A percentile compares a stretch with the other conserved stretches of the same genome.
phyloP scores from a whole-genome alignment of 83 land plant species.

The Larix sibirica region DNA sequence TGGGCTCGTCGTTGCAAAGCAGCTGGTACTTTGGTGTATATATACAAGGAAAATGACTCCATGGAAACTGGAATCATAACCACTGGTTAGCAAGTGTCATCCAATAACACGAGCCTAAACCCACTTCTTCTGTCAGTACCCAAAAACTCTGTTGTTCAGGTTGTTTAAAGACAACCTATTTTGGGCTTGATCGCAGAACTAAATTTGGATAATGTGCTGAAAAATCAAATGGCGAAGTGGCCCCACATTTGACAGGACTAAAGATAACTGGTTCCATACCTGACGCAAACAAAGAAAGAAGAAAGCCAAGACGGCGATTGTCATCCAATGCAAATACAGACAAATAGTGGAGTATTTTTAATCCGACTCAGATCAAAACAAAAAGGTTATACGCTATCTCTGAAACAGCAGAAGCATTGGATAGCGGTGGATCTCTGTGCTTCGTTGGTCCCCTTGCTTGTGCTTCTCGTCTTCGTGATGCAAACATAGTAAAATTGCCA shows the following conservation, averaged over 20 bases:
- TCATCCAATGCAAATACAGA: not conserved
- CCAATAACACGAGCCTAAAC: not conserved
- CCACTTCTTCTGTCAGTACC: not conserved
- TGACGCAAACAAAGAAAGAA: not conserved
- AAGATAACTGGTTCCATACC: not conserved
- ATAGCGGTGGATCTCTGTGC: not conserved
- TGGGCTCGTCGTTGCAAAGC: too few species aligned
- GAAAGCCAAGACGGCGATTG: not conserved
- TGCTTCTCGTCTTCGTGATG: not conserved
- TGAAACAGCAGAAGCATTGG: not conserved
- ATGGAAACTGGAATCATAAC: not conserved
- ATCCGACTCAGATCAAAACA: not conserved
- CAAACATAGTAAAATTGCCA: not conserved
- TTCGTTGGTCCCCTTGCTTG: not conserved
- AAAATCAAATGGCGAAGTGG: not conserved
- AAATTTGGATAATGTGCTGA: not conserved
- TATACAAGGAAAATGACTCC: not conserved
- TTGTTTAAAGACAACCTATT: not conserved
- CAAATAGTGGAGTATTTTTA: not conserved
- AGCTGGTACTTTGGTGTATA: too few species aligned
- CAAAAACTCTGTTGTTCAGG: not conserved
- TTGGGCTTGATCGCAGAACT: not conserved
- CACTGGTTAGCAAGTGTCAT: not conserved
- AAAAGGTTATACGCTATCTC: not conserved
- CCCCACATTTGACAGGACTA: not conserved